Evolutionary conservation across 1,284 basidiomycete species (phyloP), one percentile per base, ranked within the genome.

Genomic region (Pascua sp.): DNA sequence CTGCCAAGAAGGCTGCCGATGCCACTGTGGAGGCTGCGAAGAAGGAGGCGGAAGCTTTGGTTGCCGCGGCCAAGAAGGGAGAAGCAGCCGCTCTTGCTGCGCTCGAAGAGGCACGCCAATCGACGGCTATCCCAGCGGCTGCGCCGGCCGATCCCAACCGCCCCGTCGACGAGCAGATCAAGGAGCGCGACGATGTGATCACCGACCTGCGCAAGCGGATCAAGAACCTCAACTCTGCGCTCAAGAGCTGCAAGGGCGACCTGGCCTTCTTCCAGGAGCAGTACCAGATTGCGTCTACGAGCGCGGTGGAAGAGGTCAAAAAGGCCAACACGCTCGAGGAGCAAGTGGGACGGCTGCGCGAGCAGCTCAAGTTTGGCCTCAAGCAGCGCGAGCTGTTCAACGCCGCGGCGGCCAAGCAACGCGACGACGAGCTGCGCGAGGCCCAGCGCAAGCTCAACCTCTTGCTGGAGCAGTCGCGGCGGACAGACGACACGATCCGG

Each of bases 401-500:
- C 40, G 49, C 60, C 1, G 62, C 67, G 2, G 51, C 67, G 15
- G 36, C 60, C 13, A 38, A 59, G 7, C 42, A 58, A 16, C 38
- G 40, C 42, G 50, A 51, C 1, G 49, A 44, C 7, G 58, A 50
- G 0, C 64, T 68, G 17, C 51, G 52, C 10, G 40, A 36, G 36
- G 48, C 62, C 36, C 49, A 56, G 36, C 46, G 42, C 3, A 62
- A 71, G 52, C 50, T 65, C 47, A 56, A 65, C 11, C 49, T 75
- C 18, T 53, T 75, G 10, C 64, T 71, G 0, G 67, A 69, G 32
- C 75, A 77, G 59, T 53, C 64, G 36, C 60, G 73, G 11, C 44
- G 57, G 17, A 77, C 75, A 2, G 74, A 70, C 53, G 75, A 77
- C 55, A 47, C 17, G 7, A 49, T 75, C 9, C 66, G 75, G 11